Base-by-base conservation (phyloP, 164 flowering plant species). In the Malania oleifera region DNA sequence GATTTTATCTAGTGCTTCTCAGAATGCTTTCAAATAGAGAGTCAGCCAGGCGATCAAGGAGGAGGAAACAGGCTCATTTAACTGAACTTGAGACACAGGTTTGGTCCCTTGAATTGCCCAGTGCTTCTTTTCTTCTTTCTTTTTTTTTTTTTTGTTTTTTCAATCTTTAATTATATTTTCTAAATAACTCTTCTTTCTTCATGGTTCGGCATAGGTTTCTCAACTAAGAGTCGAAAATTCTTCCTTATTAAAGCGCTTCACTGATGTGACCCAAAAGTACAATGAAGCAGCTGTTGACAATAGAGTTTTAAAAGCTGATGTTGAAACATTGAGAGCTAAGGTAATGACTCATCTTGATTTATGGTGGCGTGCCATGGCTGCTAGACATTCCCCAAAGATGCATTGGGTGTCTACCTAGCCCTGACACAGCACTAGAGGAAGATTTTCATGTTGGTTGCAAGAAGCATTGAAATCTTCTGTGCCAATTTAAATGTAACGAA, bases 11-110 rank as follows among this genome's bases (percentile, higher is more conserved):
- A 15, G 17, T 61, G 34, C 26, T 47, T 51, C 34, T 35, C 83
- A 93, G 98, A 69, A 93, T 93, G 97, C 83, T 93, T 50, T 93
- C 98, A 38, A 92, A 92, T 74, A 79, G 96, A 71, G 96, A 92
- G 66, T 89, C 98, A 18, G 97, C 98, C 31, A 80, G 98, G 66
- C 88, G 98, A 20, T 89, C 97, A 28, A 82, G 98, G 67, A 82
- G 96, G 76, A 84, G 97, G 80, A 93, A 89, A 62, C 98, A 93
- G 70, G 98, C 90, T 22, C 97, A 93, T 70, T 56, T 93, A 67
- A 79, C 84, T 57, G 98, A 90, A 56, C 98, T 93, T 47, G 96
- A 86, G 80, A 78, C 86, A 61, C 95, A 86, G 90, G 96, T 86
- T 52, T 61, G 22, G 7, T 22, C 29, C 28, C 20, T 60, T n/a